Evolutionary conservation across 1,284 basidiomycete genomes (phyloP), one percentile per base, ranked within the genome.

Genomic region (Microbotryum scabiosae): DNA sequence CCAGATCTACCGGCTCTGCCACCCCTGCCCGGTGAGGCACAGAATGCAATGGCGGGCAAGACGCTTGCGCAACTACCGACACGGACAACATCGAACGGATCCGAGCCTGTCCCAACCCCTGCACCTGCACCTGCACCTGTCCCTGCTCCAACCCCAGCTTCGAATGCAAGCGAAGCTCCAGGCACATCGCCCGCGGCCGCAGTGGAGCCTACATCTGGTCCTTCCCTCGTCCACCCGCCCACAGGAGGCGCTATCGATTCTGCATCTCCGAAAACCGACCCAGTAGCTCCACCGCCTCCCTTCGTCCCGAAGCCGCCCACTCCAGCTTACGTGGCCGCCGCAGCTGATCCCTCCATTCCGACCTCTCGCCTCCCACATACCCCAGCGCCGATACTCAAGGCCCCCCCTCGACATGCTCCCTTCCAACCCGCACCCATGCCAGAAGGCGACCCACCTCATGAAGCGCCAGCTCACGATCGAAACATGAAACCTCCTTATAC

Each of bases 401-500:
- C 36, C 5, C 36, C 36, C 14, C 48, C 61, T 3, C 61, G 64
- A 5, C 61, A 58, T 2, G 45, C 62, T 25, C 62, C 65, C 0
- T 64, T 64, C 50, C 30, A 60, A 3, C 65, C 65, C 2, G 62
- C 65, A 14, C 26, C 60, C 4, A 57, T 59, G 21, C 59, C 63
- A 1, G 45, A 52, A 2, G 61, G 57, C 2, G 52, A n/a, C 1
- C 52, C 47, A 5, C 64, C 64, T 4, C 47, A 52, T 6, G 51
- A 28, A 2, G 66, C 67, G 5, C 59, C 65, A 0, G 52, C 57
- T 2, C 54, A 62, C 26, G 49, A 67, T 43, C 62, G 21, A 7
- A 21, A 41, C 21, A 55, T 54, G 18, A 69, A 68, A 59, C 71
- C 71, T 21, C 70, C 71, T 2, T 71, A 71, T 57, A 69, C 69